These are phyloP conservation scores for Knufia fluminis DNA, from an alignment of 2,329 filamentous ascomycete species.

Conservation along the genomic window DNA sequence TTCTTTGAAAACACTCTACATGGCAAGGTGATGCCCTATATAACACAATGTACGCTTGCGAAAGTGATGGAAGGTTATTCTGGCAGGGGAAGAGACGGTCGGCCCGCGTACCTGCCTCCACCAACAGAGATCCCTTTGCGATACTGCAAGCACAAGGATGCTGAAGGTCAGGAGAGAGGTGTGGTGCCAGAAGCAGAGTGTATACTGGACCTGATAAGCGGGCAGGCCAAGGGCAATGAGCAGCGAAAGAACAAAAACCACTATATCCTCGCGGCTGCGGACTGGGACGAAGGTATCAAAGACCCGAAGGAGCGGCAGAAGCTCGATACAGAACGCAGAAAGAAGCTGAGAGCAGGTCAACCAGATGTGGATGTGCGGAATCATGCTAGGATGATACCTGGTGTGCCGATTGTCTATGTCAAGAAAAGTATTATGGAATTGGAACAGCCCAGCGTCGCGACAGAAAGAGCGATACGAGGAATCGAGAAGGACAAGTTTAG, in stretches of 20 bases:
- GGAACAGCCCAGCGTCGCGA: slow-evolving; percentile 38
- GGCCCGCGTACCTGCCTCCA: slow-evolving; percentile 36
- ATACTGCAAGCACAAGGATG: slow-evolving; percentile 39
- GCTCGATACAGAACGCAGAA: slow-evolving; percentile 25
- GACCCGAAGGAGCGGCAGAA: slow-evolving; percentile 16
- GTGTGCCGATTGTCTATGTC: slow-evolving; percentile 43
- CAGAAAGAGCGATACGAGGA: slow-evolving; percentile 34
- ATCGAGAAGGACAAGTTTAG: slow-evolving; percentile 40
- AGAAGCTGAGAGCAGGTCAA: slow-evolving; percentile 24
- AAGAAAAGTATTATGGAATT: slow-evolving; percentile 44
- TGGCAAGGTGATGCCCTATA: slow-evolving; percentile 74
- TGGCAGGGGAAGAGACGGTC: slow-evolving; percentile 24
- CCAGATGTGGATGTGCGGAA: slow-evolving; percentile 30
- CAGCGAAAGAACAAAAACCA: slow-evolving; percentile 40
- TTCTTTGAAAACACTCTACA: slow-evolving; percentile 75
- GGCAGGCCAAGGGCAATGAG: slow-evolving; percentile 24
- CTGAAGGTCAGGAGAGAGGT: slow-evolving; percentile 27
- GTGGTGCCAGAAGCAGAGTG: slow-evolving; percentile 28
- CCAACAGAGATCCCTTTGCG: slow-evolving; percentile 37
- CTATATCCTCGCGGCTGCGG: slow-evolving; percentile 38
- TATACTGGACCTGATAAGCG: slow-evolving; percentile 35
- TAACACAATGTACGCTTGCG: slow-evolving; percentile 57
- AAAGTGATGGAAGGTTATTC: slow-evolving; percentile 27
- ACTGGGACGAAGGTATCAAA: slow-evolving; percentile 25
- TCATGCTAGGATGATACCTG: slow-evolving; percentile 35